Evolutionary conservation across 1,139 yeast genomes (phyloP), one percentile per base, ranked within the genome.

Genomic region (Arxiozyma bovina): DNA sequence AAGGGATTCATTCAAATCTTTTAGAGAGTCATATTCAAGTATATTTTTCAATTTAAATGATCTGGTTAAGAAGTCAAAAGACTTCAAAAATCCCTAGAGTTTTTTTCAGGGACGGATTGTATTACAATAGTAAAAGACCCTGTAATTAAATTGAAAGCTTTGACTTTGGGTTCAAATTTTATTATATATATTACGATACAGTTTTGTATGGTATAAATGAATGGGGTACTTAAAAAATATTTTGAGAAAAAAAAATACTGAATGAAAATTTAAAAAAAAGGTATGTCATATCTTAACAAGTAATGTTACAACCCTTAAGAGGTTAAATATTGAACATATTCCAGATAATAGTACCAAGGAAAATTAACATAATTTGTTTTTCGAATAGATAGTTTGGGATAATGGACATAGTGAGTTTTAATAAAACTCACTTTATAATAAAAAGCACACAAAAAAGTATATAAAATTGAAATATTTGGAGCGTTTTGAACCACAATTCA

Each of bases 111-210:
- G 27, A 23, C 7, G n/a, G n/a, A 25, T 6, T 25, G 30, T 25
- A 25, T 25, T 25, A 25, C 30, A 25, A 8, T 25, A 8, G 30
- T 25, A 25, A 8, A n/a, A n/a, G n/a, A 23, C 27, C 7, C 4
- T 23, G 4, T 23, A 4, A 23, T 4, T 23, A 77, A 80, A 51
- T 68, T 87, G 58, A 72, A 80, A 3, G 76, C 86, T 18, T 70
- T 85, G 63, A 77, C 86, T 1, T 81, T 89, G 1, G 94, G 94
- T n/a, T 89, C 93, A 45, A 83, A 84, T 59, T 54, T 77, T 34
- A 75, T 75, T 51, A 74, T 77, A 23, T 73, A 70, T 49, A 51
- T 74, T 25, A 66, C 69, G 15, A 58, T 79, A 22, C 73, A 73
- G 12, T 76, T 70, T 58, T 66, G 20, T 21, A 6, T 4, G 9